phyloP scores from a whole-genome alignment of 140 eudicot genomes.

The Erigeron philadelphicus region DNA sequence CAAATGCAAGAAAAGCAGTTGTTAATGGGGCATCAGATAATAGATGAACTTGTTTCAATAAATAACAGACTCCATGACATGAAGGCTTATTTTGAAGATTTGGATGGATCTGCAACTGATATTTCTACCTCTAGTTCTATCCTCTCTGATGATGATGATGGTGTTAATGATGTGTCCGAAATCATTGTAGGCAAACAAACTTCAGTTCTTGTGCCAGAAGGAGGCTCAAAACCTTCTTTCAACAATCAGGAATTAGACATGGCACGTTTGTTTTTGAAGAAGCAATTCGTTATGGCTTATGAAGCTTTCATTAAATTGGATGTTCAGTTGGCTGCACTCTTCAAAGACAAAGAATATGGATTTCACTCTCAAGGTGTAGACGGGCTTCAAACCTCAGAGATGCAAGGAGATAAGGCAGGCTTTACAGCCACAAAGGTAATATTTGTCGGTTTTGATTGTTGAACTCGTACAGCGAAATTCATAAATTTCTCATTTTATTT shows the following conservation, averaged over 20 bases:
- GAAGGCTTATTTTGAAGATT: slow-evolving; percentile 34
- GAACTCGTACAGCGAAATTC: not conserved
- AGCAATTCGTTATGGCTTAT: slow-evolving; percentile 39
- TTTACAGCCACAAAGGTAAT: slow-evolving; percentile 30
- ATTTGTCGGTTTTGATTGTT: slow-evolving; percentile 7
- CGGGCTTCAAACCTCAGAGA: slow-evolving; percentile 22
- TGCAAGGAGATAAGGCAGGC: slow-evolving; percentile 35
- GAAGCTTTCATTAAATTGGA: slow-evolving; percentile 41
- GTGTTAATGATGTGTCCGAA: slow-evolving; percentile 29
- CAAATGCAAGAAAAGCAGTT: slow-evolving; percentile 29
- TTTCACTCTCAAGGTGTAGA: slow-evolving; percentile 13
- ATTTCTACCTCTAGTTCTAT: slow-evolving; percentile 38
- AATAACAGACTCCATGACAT: slow-evolving; percentile 37
- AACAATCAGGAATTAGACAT: slow-evolving; percentile 30
- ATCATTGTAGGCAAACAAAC: slow-evolving; percentile 21
- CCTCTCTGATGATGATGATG: slow-evolving; percentile 39
- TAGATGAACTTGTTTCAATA: slow-evolving; percentile 44
- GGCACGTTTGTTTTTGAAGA: slow-evolving; percentile 31
- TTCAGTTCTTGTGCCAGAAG: slow-evolving; percentile 19
- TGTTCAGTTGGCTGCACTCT: slow-evolving; percentile 39
- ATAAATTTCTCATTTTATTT: slow-evolving; percentile 12
- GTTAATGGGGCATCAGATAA: slow-evolving; percentile 32
- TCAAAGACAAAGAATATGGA: slow-evolving; percentile 25
- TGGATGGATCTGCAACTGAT: slow-evolving; percentile 38
- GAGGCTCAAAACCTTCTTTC: slow-evolving; percentile 14